Evolutionary conservation across 805 yeast species (phyloP).

Genomic region (Wickerhamiella galacta): DNA sequence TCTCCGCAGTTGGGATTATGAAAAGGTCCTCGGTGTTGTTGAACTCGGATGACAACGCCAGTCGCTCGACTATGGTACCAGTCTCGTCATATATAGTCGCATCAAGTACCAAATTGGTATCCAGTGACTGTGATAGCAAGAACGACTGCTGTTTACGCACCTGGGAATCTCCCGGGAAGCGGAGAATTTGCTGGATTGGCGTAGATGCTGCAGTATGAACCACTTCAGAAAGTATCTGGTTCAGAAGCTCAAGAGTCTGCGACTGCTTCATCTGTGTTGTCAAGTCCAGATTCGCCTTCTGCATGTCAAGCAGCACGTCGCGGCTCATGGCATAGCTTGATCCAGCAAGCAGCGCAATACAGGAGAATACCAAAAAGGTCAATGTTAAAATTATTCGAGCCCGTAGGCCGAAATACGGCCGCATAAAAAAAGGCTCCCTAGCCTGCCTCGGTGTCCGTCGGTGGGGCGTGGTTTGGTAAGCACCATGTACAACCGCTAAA

Average conservation of each 20-base stretch:
- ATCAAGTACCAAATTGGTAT: neutral
- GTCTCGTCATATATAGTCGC: neutral
- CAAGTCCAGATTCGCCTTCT: constrained; percentile 14
- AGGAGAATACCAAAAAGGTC: neutral
- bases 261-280: constrained; percentile 11
- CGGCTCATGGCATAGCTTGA: constrained; percentile 8
- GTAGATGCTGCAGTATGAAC: constrained; percentile 9
- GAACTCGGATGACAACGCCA: neutral
- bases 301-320: constrained; percentile 23
- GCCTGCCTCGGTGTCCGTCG: no score
- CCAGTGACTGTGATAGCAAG: neutral
- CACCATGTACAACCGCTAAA: no score
- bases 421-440: no score
- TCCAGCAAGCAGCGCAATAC: neutral
- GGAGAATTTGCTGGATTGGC: constrained; percentile 8
- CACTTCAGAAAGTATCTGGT: constrained; percentile 5
- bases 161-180: constrained; percentile 1
- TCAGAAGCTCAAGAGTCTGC: constrained; percentile 11
- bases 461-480: no score
- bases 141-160: constrained; percentile 2
- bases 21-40: constrained; percentile 1
- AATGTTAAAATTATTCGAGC: neutral
- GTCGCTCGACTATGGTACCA: neutral
- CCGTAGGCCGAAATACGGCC: constrained; percentile 2
- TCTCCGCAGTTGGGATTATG: neutral